These are phyloP conservation scores for Fusarium gaditjirri DNA, from an alignment of 2,329 filamentous ascomycete genomes.

Conservation along the genomic window DNA sequence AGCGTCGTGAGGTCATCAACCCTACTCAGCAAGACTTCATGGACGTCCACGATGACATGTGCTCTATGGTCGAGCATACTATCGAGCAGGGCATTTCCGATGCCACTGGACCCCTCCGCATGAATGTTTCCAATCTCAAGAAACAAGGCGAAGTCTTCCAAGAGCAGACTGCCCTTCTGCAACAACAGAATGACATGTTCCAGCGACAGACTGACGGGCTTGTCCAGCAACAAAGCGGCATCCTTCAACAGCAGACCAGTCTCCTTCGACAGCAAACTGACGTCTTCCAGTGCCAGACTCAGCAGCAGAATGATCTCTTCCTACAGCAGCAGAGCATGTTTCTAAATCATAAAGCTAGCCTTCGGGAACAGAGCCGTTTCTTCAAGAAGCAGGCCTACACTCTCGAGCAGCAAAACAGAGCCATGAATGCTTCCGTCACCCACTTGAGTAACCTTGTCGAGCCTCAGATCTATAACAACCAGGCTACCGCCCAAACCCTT, in stretches of 20 bases:
- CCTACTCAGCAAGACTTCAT: slow-evolving; percentile 10
- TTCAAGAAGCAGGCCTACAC: slow-evolving; percentile 22
- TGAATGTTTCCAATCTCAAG: slow-evolving; percentile 40
- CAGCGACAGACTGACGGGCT: not conserved
- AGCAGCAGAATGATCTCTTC: not conserved
- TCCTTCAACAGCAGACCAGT: too few relatives aligned
- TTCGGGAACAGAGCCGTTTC: slow-evolving; percentile 16
- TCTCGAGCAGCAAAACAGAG: slow-evolving; percentile 41
- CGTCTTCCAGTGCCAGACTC: not conserved
- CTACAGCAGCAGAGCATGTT: not conserved
- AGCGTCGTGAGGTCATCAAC: not conserved
- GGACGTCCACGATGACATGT: slow-evolving; percentile 40
- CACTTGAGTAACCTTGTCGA: slow-evolving; percentile 36
- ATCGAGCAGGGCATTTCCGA: slow-evolving; percentile 49
- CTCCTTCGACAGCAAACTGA: not conserved
- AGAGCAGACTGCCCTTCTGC: not conserved
- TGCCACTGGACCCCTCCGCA: slow-evolving; percentile 45
- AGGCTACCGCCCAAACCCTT: slow-evolving; percentile 39
- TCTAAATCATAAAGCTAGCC: not conserved
- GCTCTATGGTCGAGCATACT: slow-evolving; percentile 45
- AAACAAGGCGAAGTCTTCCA: slow-evolving; percentile 42
- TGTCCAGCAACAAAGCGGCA: not conserved
- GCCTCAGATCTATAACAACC: slow-evolving; percentile 31
- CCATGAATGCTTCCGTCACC: slow-evolving; percentile 28
- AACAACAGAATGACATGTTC: not conserved